Percentiles rank a stretch among this genome's conserved stretches.
phyloP scores from a whole-genome alignment of 129 eudicot genomes.

The Flaveria robusta region DNA sequence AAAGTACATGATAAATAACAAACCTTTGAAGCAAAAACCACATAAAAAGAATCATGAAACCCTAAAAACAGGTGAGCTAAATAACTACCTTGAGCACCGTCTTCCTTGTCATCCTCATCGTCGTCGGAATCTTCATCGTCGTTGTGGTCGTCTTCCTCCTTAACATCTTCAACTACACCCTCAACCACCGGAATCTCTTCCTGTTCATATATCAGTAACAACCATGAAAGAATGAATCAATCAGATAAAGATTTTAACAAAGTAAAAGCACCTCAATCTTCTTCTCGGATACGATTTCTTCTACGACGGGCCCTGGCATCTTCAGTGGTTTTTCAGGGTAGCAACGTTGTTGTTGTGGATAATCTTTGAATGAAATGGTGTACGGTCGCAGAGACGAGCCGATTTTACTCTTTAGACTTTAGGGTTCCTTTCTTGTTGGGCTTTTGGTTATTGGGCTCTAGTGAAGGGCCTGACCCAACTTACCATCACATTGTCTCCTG shows the following conservation, averaged over 20 bases:
- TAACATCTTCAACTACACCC: constrained; percentile 82
- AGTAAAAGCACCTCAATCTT: constrained; percentile 37
- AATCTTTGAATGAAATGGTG: constrained; percentile 12
- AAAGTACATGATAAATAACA: background rate
- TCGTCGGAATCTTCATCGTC: constrained; percentile 62
- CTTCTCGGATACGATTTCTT: constrained; percentile 51
- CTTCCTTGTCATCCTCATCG: constrained; percentile 48
- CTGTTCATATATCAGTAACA: constrained; percentile 14
- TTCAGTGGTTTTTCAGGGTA: constrained; percentile 4
- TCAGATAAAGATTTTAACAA: background rate
- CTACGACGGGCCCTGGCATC: constrained; percentile 80
- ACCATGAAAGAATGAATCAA: background rate
- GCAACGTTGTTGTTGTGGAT: constrained; percentile 18
- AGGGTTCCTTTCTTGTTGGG: constrained; percentile 44
- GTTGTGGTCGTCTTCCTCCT: constrained; percentile 78
- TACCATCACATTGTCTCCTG: background rate
- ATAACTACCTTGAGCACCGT: constrained; percentile 29
- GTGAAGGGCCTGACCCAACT: background rate
- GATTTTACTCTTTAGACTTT: constrained; percentile 32
- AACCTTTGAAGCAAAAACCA: too few relatives aligned
- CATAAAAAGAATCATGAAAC: background rate
- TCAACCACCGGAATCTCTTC: constrained; percentile 64
- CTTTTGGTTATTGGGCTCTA: background rate
- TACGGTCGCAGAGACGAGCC: constrained; percentile 6
- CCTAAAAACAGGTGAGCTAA: background rate